Base-by-base conservation (phyloP, 768 basidiomycete genomes). In the Tricholoma saponaceum region DNA sequence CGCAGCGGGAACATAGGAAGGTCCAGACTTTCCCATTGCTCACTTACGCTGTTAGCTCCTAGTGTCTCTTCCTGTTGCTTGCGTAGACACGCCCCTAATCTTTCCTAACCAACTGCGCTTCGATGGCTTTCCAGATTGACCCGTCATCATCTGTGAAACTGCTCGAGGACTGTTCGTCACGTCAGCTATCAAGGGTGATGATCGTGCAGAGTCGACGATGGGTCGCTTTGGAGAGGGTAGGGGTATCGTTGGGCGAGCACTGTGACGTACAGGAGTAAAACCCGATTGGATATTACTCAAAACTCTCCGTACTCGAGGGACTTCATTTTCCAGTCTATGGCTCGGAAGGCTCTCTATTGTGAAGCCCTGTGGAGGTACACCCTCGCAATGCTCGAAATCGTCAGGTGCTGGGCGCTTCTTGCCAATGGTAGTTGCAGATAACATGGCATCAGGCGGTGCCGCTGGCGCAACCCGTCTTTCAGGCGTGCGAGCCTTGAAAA, bases 321-420 rank as follows among this genome's bases (percentile, higher is more conserved):
- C 86, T 55, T 73, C 63, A 55, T 65, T 69, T 57, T 74, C 74
- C 16, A 25, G 18, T 35, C 72, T 74, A 56, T 74, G 72, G 51
- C 75, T 75, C 20, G 77, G 72, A 25, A 80, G 69, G 44, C 82
- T 78, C 9, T 86, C 85, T 0, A 75, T 73, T 35, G 79, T 85
- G 73, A 82, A 89, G 3, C 76, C 86, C 65, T 91, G 88, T 0
- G 82, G 79, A 23, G 88, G 86, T 25, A 87, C 70, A 53, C 66
- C 72, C 52, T 79, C 77, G 53, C 69, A 79, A 66, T 60, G 77
- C 51, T 90, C 88, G 60, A 87, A 88, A 62, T 92, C 89, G 55
- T 91, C 90, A 1, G 90, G 90, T 25, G 84, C 86, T 22, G 83
- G 81, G 10, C 90, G 81, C 67, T 91, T 92, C 74, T 84, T 86